These are phyloP conservation scores for Microcyclospora pomicola DNA, from an alignment of 2,329 filamentous ascomycete genomes.

Conservation along the genomic window DNA sequence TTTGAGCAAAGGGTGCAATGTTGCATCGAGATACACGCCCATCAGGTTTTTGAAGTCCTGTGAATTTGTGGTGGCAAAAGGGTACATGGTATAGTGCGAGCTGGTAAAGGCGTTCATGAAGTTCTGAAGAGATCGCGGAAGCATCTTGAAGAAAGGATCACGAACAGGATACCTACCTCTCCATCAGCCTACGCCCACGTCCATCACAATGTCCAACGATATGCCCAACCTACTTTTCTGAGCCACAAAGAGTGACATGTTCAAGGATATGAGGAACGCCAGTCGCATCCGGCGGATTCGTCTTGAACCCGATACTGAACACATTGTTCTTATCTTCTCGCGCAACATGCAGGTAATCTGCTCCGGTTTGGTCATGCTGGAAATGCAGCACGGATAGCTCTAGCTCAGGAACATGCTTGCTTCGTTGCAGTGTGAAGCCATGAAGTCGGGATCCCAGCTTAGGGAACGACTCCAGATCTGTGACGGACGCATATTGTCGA, in stretches of 20 bases:
- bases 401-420: constrained; percentile 86
- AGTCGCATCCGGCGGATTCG: constrained; percentile 90
- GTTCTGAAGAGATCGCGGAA: constrained; percentile 93
- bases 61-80: constrained; percentile 89
- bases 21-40: constrained; percentile 93
- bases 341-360: constrained; percentile 90
- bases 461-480: constrained; percentile 62
- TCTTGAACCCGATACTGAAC: constrained; percentile 98
- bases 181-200: constrained; percentile 11
- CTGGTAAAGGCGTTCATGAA: constrained; percentile 99
- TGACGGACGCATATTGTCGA: constrained; percentile 48
- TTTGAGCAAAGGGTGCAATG: constrained; percentile 77
- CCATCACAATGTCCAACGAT: background rate
- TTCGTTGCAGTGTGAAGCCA: constrained; percentile 79
- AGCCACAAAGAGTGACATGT: constrained; percentile 92
- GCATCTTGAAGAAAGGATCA: constrained; percentile 99
- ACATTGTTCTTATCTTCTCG: constrained; percentile 98
- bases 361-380: constrained; percentile 86
- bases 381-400: constrained; percentile 84
- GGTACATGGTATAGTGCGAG: constrained; percentile 91
- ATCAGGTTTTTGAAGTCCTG: constrained; percentile 94
- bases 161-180: constrained; percentile 72
- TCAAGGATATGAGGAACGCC: constrained; percentile 95
- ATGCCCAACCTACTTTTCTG: constrained; percentile 54
- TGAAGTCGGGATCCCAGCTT: constrained; percentile 74